Base-by-base conservation (phyloP, 169 alveolate genomes). In the Cardiosporidium cionae region DNA sequence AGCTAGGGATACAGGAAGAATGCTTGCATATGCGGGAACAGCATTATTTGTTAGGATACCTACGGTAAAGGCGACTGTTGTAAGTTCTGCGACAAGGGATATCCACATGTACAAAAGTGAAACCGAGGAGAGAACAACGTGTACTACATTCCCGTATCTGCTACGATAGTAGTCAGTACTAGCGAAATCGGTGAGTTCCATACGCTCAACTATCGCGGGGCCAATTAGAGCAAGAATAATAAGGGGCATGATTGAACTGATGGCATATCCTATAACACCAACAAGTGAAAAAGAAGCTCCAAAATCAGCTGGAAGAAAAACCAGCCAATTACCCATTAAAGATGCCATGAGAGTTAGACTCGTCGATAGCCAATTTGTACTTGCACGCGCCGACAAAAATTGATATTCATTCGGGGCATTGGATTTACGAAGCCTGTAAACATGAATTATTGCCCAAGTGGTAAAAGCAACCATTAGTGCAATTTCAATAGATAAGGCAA, bases 301-400 rank as follows among this genome's bases (percentile, higher is more conserved):
- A 3, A 16, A 77, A 7, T 71, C 71, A 0, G 80, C 35, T 9
- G 84, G 79, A 23, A 53, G 22, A 29, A 31, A 78, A 25, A 78
- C n/a, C 0, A 72, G 72, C 84, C 84, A 78, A 68, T 78, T 78
- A 22, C 84, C 84, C 71, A 64, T 70, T 36, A 64, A 62, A 0
- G 84, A 71, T 9, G 79, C 79, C 44, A 70, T 54, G 27, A 78
- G 65, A 5, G 84, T 70, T n/a, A 72, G 29, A 7, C 54, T 37
- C 7, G 71, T 72, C 22, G 65, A 4, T 7, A 29, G 34, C 84
- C 84, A 78, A 1, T 67, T 58, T 2, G 54, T 34, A 53, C 28
- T 23, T 5, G 34, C 64, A 1, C 70, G 34, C 0, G 83, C 71
- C 1, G 78, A 53, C 7, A 77, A 36, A 3, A 44, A 44, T 16